Conservation (phyloP, 1,139 yeast genomes). For the Magnusiomyces suaveolens region DNA sequence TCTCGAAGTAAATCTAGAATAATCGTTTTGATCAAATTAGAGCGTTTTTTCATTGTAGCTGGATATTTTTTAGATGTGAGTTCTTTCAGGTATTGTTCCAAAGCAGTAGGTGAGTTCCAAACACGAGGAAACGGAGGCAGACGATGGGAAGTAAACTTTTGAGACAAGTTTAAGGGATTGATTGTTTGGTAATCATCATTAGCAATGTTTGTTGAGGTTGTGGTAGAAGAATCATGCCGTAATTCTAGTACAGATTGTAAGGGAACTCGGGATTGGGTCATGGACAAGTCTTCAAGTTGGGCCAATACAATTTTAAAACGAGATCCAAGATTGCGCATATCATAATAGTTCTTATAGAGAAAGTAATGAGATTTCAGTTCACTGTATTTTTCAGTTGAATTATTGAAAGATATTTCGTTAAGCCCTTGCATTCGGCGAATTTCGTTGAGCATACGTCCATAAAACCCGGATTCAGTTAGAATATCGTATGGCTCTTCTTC, state of each 20-base stretch:
- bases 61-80: slow-evolving; percentile 14
- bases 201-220: slow-evolving; percentile 3
- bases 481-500: neutral
- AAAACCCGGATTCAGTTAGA: slow-evolving; percentile 11
- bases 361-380: slow-evolving; percentile 3
- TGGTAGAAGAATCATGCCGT: neutral
- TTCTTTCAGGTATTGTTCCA: slow-evolving; percentile 12
- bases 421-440: slow-evolving; percentile 15
- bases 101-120: slow-evolving; percentile 13
- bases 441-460: slow-evolving; percentile 14
- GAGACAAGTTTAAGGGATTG: neutral
- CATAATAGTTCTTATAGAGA: slow-evolving; percentile 11
- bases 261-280: slow-evolving; percentile 3
- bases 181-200: slow-evolving; percentile 1
- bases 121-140: slow-evolving; percentile 15
- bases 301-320: slow-evolving; percentile 8
- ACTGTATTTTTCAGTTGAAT: neutral
- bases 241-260: neutral
- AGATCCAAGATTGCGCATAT: slow-evolving; percentile 7
- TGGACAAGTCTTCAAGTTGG: slow-evolving; percentile 8
- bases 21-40: slow-evolving; percentile 15
- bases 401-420: slow-evolving; percentile 5
- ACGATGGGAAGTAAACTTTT: slow-evolving; percentile 9
- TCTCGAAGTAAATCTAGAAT: slow-evolving; percentile 36
- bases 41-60: slow-evolving; percentile 9